Evolutionary conservation across 106 monocot genomes (phyloP).

Genomic region (Chionographis japonica): DNA sequence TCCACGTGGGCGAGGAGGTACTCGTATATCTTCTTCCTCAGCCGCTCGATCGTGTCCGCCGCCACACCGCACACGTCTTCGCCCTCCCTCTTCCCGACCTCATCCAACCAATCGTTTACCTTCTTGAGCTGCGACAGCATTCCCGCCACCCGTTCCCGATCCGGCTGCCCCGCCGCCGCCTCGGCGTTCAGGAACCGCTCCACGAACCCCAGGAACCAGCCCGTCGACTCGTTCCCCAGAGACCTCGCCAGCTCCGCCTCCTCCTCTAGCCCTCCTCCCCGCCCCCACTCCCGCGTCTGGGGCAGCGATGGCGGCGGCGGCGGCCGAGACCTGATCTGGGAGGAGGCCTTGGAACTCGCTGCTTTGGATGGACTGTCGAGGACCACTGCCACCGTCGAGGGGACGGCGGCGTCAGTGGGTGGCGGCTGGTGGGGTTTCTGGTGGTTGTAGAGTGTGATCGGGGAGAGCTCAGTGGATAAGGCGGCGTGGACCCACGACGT

Average conservation of each 20-base stretch:
- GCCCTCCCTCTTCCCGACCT: constrained; percentile 10
- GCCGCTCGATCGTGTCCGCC: constrained; percentile 49
- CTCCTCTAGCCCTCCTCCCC: constrained; percentile 59
- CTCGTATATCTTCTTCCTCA: constrained; percentile 94
- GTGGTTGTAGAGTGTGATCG: constrained; percentile 50
- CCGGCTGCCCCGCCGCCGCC: constrained; percentile 22
- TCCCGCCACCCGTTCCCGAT: constrained; percentile 47
- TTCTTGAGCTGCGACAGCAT: constrained; percentile 93
- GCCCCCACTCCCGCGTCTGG: constrained; percentile 49
- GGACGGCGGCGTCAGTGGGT: neutral
- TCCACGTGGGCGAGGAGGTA: constrained; percentile 87
- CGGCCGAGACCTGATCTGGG: constrained; percentile 23
- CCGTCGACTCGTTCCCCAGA: constrained; percentile 44
- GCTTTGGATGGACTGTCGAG: constrained; percentile 32
- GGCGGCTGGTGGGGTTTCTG: constrained; percentile 5
- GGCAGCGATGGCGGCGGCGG: constrained; percentile 1
- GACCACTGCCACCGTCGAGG: constrained; percentile 30
- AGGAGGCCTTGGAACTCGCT: constrained; percentile 10
- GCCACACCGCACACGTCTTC: constrained; percentile 12
- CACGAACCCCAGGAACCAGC: constrained; percentile 85
- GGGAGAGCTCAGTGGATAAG: constrained; percentile 55
- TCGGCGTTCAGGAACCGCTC: constrained; percentile 80
- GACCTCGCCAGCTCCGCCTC: constrained; percentile 44
- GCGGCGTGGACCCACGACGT: constrained; percentile 62
- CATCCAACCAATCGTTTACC: constrained; percentile 93